These are phyloP conservation scores for Candida vaughaniae DNA, from an alignment of 805 yeast genomes.

Conservation along the genomic window DNA sequence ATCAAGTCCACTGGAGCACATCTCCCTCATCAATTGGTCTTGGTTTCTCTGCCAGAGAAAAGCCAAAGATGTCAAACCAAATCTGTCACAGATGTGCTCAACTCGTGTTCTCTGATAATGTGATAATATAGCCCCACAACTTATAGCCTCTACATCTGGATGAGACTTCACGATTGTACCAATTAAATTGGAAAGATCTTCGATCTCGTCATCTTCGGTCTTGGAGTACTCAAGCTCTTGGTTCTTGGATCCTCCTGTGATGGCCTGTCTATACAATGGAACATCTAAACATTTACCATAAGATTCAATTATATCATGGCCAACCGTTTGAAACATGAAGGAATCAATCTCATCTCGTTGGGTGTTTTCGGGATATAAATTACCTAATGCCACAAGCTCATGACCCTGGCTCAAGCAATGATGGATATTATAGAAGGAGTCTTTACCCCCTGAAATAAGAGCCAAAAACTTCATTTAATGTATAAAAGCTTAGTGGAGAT, in stretches of 20 bases:
- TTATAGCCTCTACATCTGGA: constrained; percentile 80
- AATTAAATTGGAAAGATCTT: constrained; percentile 66
- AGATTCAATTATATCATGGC: constrained; percentile 69
- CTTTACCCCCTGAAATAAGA: constrained; percentile 93
- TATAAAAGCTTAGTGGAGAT: neutral
- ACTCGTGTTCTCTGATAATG: constrained; percentile 95
- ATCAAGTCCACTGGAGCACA: constrained; percentile 65
- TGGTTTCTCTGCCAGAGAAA: constrained; percentile 93
- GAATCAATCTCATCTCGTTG: constrained; percentile 74
- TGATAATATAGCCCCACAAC: constrained; percentile 94
- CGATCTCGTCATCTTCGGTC: constrained; percentile 83
- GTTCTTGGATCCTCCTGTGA: constrained; percentile 62
- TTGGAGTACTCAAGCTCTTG: constrained; percentile 64
- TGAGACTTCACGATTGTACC: constrained; percentile 45
- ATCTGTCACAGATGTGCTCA: constrained; percentile 79
- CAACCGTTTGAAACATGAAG: constrained; percentile 97
- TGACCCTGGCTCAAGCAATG: constrained; percentile 88
- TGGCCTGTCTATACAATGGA: constrained; percentile 73
- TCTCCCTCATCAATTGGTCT: constrained; percentile 73
- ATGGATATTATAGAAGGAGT: constrained; percentile 84
- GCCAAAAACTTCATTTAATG: constrained; percentile 91
- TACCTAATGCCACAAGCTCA: constrained; percentile 80
- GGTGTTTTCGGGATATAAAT: constrained; percentile 51
- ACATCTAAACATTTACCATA: constrained; percentile 72
- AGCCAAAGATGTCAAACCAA: constrained; percentile 67